Base-by-base conservation (phyloP, 2,329 filamentous ascomycete species). In the Hymenoscyphus fructigenus region DNA sequence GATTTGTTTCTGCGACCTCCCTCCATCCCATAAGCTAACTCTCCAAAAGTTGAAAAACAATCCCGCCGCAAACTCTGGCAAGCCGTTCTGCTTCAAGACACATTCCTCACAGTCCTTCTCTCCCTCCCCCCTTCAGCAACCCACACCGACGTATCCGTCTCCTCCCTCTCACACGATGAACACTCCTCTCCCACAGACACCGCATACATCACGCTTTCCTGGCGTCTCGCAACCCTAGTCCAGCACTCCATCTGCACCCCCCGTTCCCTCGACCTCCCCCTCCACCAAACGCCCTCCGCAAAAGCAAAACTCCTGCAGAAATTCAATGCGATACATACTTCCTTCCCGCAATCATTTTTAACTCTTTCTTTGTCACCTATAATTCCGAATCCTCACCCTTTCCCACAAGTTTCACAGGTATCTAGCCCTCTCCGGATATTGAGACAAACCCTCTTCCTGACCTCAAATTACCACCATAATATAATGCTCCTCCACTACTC, bases 401-500 rank as follows among this genome's bases (percentile, higher is more conserved):
- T 47, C 79, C 83, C 7, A 79, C 89, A 59, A 64, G 70, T 10
- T 84, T 85, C 1, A 78, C 78, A 56, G 1, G 88, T 90, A 72
- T 88, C 88, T 66, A 84, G 26, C 1, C 47, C 47, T 3, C 20
- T 53, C 3, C 20, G 91, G 6, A 83, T 88, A 1, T 86, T 91
- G 17, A 82, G 90, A 0, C 91, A 94, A 76, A 92, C 90, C 20
- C 78, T 94, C 5, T 93, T 92, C 73, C 79, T 93, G 34, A 90
- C 88, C n/a, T 91, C 87, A 75, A 93, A 93, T 73, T 93, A 92
- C 78, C 91, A 88, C 76, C 91, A 94, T 75, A 92, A 91, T 75
- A 81, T 93, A 28, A 93, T 93, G 90, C 80, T 93, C 10, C 84
- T 93, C 23, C 88, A 93, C 71, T 88, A 88, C 0, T 89, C 88